Evolutionary conservation across 306 rosid species (phyloP).

Genomic region (Gillenia trifoliata): DNA sequence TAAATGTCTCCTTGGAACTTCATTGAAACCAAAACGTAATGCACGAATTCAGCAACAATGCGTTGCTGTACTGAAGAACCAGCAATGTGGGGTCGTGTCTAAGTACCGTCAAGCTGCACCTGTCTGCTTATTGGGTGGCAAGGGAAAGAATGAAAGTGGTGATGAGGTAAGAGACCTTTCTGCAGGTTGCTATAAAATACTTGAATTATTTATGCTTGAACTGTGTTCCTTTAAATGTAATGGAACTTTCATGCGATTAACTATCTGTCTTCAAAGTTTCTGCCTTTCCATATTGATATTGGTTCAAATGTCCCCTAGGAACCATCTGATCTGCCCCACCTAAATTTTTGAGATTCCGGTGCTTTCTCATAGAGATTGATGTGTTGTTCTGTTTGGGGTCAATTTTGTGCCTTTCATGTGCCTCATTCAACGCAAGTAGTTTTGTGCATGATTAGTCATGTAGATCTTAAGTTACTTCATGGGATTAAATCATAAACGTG

Average conservation of each 20-base stretch:
- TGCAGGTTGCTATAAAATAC: background rate
- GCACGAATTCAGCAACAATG: background rate
- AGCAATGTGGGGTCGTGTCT: background rate
- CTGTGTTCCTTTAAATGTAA: background rate
- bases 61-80: background rate
- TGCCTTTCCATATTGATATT: background rate
- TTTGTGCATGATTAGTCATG: background rate
- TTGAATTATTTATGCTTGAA: background rate
- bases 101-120: background rate
- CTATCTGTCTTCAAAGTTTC: background rate
- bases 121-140: conserved; percentile 7
- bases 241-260: background rate
- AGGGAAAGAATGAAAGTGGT: conserved; percentile 6
- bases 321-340: background rate
- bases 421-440: background rate
- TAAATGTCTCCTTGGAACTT: background rate
- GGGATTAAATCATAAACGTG: background rate
- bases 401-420: background rate
- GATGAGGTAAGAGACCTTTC: background rate
- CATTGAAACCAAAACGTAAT: background rate
- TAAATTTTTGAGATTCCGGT: background rate
- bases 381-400: background rate
- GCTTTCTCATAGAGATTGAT: background rate
- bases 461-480: background rate
- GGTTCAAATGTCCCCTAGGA: background rate